These are phyloP conservation scores for Boletus rubropictus DNA, from an alignment of 768 basidiomycete genomes.

Conservation along the genomic window DNA sequence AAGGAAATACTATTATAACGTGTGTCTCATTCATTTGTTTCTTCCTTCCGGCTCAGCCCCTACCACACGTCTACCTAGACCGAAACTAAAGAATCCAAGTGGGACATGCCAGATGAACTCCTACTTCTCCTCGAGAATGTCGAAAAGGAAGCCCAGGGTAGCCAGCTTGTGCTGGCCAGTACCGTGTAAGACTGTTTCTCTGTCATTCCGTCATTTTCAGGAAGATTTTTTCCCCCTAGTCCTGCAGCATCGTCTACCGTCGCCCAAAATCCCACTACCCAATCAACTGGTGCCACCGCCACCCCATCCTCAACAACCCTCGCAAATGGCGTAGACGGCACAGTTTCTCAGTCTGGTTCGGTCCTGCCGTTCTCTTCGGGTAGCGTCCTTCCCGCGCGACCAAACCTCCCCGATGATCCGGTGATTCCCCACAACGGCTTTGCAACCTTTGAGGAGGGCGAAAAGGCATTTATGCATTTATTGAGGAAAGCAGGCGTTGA, in stretches of 20 bases:
- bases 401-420: conserved; percentile 80
- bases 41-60: neutral
- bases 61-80: conserved; percentile 41
- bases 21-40: conserved; percentile 29
- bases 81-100: conserved; percentile 88
- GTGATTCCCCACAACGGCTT: conserved; percentile 90
- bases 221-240: conserved; percentile 14
- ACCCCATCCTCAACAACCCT: conserved; percentile 37
- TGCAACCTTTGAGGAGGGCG: conserved; percentile 78
- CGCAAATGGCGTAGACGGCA: conserved; percentile 42
- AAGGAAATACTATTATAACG: conserved; percentile 87
- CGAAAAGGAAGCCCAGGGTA: conserved; percentile 59
- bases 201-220: neutral
- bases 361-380: conserved; percentile 57
- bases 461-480: conserved; percentile 89
- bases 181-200: conserved; percentile 17
- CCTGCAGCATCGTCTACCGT: conserved; percentile 38
- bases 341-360: conserved; percentile 45
- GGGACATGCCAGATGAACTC: conserved; percentile 96
- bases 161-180: conserved; percentile 32
- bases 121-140: conserved; percentile 78
- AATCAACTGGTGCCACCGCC: conserved; percentile 42
- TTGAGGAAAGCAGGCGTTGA: conserved; percentile 87
- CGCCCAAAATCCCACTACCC: conserved; percentile 32
- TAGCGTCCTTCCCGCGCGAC: conserved; percentile 63